These are phyloP conservation scores for Fusarium nelsonii DNA, from an alignment of 2,329 filamentous ascomycete species.

Conservation along the genomic window DNA sequence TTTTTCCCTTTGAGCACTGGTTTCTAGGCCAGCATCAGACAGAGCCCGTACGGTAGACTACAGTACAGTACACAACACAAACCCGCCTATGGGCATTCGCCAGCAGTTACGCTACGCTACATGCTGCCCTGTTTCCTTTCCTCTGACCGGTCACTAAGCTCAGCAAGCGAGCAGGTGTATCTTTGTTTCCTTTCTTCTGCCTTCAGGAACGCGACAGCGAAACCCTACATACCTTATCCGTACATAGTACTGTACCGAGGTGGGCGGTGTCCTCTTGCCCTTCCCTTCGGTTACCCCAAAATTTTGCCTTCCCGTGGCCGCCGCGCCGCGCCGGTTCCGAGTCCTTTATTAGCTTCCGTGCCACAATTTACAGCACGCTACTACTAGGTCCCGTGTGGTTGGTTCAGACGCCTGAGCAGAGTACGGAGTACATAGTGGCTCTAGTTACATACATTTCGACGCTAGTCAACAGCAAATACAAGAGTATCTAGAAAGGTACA, in stretches of 20 bases:
- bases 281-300: conserved; percentile 35
- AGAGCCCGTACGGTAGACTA: background rate
- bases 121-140: conserved; percentile 28
- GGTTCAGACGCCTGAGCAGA: conserved; percentile 36
- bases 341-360: conserved; percentile 45
- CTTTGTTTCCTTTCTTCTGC: conserved; percentile 46
- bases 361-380: conserved; percentile 41
- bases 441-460: conserved; percentile 23
- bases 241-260: background rate
- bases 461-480: conserved; percentile 35
- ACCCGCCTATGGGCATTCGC: conserved; percentile 34
- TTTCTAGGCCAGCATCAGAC: conserved; percentile 28
- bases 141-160: conserved; percentile 21
- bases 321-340: conserved; percentile 44
- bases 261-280: conserved; percentile 15
- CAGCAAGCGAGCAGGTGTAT: conserved; percentile 15
- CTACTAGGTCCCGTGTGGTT: conserved; percentile 47
- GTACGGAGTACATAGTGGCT: conserved; percentile 37
- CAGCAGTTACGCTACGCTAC: conserved; percentile 40
- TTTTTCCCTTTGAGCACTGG: conserved; percentile 25
- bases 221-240: conserved; percentile 13
- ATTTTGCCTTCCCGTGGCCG: conserved; percentile 42
- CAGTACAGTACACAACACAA: conserved; percentile 31
- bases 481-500: conserved; percentile 28
- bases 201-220: conserved; percentile 38